Base-by-base conservation (phyloP, 164 flowering plant species). In the Kalanchoe fedtschenkoi region DNA sequence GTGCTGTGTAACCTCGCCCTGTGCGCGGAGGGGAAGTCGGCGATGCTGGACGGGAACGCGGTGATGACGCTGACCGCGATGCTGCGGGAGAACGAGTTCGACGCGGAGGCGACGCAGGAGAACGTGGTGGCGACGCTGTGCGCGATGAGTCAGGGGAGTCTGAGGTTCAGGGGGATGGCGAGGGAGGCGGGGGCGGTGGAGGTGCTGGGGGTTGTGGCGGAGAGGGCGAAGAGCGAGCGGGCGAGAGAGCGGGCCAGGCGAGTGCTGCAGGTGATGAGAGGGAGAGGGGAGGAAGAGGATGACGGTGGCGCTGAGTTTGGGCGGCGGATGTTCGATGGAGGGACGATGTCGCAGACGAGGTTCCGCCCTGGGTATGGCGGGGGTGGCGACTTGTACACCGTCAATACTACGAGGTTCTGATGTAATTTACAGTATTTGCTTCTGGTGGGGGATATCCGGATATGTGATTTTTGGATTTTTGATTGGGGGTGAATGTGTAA, bases 101-200 rank as follows among this genome's bases (percentile, higher is more conserved):
- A 66, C 30, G 74, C 83, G 32, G 85, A 74, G 66, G 65, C 80
- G 65, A 76, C 73, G 54, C 72, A 77, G 72, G 99, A 93, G 80
- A 82, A 77, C 63, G 84, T 90, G 34, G 82, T 95, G 61, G 85
- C 84, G 62, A 89, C 80, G 46, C 59, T 95, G 74, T 84, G 76
- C 54, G 78, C 84, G 9, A 64, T 95, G 80, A 83, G 93, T 61
- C 80, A 77, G n/a, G 88, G 92, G 55, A 80, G 79, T 64, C 24
- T 87, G 81, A 75, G 99, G 80, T 95, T 95, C 58, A 82, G 70
- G 65, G 91, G 84, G 59, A 51, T 81, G 77, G 97, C 96, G 3
- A 83, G 66, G 66, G 99, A 81, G 43, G 96, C 91, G 0, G 74
- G 83, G 22, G 89, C 86, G 28, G 80, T 60, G 75, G 96, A 95